Conservation (phyloP, 2,329 filamentous ascomycete genomes). For the Epichloe brachyelytri region DNA sequence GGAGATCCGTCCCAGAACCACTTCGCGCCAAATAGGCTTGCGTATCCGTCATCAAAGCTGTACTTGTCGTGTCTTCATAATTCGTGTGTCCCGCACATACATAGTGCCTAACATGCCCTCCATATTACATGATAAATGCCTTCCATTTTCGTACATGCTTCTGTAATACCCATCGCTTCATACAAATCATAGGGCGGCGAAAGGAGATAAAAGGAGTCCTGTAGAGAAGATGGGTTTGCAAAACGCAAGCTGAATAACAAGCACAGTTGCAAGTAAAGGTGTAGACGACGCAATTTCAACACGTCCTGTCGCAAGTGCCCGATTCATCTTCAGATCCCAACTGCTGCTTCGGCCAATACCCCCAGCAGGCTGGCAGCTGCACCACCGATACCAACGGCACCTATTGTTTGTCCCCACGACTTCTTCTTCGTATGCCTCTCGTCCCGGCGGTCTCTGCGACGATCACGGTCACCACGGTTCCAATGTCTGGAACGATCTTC, state of each 20-base stretch:
- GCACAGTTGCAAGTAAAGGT: background rate
- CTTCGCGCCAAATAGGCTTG: no score
- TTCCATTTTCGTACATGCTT: background rate
- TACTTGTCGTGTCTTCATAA: background rate
- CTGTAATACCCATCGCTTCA: background rate
- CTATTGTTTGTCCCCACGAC: slow-evolving; percentile 39
- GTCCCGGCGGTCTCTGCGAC: slow-evolving; percentile 24
- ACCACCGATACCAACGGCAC: slow-evolving; percentile 46
- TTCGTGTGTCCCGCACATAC: background rate
- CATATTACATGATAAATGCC: background rate
- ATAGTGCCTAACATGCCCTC: background rate
- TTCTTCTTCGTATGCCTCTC: slow-evolving; percentile 29
- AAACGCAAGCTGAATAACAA: background rate
- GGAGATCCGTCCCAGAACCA: background rate
- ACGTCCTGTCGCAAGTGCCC: background rate
- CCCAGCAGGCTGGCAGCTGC: slow-evolving; percentile 45
- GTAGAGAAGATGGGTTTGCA: background rate
- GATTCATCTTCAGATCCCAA: slow-evolving; percentile 12
- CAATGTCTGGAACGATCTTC: slow-evolving; percentile 19
- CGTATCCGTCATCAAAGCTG: background rate
- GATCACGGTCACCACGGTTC: slow-evolving; percentile 27
- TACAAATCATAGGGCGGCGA: background rate
- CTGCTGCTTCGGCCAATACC: slow-evolving; percentile 44
- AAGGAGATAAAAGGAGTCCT: background rate
- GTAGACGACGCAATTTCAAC: background rate